Base-by-base conservation (phyloP, 1,284 basidiomycete species). In the Cystobasidium pallidum region DNA sequence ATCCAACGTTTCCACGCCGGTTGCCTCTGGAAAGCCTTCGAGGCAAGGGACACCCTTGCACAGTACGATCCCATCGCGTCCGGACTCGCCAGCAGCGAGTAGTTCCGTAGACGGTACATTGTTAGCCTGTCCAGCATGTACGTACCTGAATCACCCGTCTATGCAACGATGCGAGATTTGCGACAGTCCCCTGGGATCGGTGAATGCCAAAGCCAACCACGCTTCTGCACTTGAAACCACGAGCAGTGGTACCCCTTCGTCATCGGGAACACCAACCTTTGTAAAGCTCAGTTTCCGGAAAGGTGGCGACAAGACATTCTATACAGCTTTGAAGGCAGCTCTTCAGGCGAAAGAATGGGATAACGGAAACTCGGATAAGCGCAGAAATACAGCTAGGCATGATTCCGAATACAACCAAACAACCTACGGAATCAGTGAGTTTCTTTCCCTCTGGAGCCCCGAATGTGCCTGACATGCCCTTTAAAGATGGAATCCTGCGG, bases 121-220 rank as follows among this genome's bases (percentile, higher is more conserved):
- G 51, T 83, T 90, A 41, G 82, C 89, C 13, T 99, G 95, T 81
- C 85, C 88, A 0, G 88, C 88, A 0, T 99, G 95, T 79, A 98
- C 95, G 0, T 99, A 95, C 78, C 83, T 94, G 34, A 99, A 99
- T 80, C 89, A 91, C 75, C 87, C 88, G 0, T 89, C 87, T 0
- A 83, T 94, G 76, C 80, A 81, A 0, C 81, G 83, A 11, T 99
- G 95, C 82, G 95, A 98, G 81, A 91, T 99, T 19, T 99, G 95
- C 79, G 86, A 85, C 3, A 90, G 91, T 7, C 82, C 86, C 0
- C 83, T 96, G 8, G 79, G 79, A 47, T 76, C 75, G 54, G 52
- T 73, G 36, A 61, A 73, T 43, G 67, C 78, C 41, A 78, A 76
- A 72, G 61, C 77, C 26, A 75, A 64, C 19, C 64, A 21, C 19